Percentiles rank a stretch among this genome's conserved stretches.
Evolutionary conservation across 2,329 filamentous ascomycete genomes (phyloP).

Genomic region (Lachnellula arida): DNA sequence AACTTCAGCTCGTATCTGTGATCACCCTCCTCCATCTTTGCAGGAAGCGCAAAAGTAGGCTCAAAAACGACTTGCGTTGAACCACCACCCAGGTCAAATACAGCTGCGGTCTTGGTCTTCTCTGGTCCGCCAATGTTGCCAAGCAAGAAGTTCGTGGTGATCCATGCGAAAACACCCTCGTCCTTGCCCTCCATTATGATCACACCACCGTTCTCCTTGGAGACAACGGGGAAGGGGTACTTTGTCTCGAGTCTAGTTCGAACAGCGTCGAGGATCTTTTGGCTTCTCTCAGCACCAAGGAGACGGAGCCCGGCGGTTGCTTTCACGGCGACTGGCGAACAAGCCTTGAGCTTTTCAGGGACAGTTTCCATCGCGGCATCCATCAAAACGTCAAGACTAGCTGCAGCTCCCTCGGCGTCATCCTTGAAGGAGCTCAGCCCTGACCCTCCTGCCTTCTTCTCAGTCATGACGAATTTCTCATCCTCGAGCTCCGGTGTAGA

Average conservation of each 20-base stretch:
- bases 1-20: slow-evolving; percentile 94
- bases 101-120: slow-evolving; percentile 82
- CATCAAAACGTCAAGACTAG: slow-evolving; percentile 83
- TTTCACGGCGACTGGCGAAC: slow-evolving; percentile 94
- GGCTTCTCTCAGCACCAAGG: slow-evolving; percentile 73
- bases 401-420: slow-evolving; percentile 82
- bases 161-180: slow-evolving; percentile 98
- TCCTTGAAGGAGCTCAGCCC: slow-evolving; percentile 81
- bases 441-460: slow-evolving; percentile 69
- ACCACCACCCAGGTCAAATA: slow-evolving; percentile 94
- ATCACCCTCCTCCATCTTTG: slow-evolving; percentile 80
- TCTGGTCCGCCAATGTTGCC: slow-evolving; percentile 95
- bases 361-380: slow-evolving; percentile 79
- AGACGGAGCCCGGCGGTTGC: slow-evolving; percentile 91
- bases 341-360: slow-evolving; percentile 83
- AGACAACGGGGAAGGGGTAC: slow-evolving; percentile 93
- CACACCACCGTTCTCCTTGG: slow-evolving; percentile 78
- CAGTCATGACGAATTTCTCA: slow-evolving; percentile 91
- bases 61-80: slow-evolving; percentile 99
- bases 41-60: slow-evolving; percentile 89
- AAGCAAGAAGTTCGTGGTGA: slow-evolving; percentile 96
- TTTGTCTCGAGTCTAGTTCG: slow-evolving; percentile 76
- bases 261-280: slow-evolving; percentile 82
- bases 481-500: slow-evolving; percentile 89
- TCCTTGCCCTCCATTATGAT: slow-evolving; percentile 97